phyloP scores from a whole-genome alignment of 2,329 filamentous ascomycete species.

The Xylariaceae sp. region DNA sequence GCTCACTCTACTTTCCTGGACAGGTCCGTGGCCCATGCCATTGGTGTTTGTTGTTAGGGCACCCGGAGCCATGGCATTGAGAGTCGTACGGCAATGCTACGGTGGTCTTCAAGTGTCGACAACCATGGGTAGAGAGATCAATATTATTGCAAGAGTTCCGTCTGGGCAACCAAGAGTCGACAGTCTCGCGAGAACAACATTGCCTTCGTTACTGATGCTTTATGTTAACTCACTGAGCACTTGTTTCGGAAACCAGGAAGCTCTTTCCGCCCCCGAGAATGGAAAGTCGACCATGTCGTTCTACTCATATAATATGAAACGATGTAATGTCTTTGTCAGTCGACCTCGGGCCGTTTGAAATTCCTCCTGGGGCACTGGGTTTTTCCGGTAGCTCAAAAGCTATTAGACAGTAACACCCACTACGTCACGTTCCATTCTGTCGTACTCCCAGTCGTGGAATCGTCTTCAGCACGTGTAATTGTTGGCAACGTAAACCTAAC shows the following conservation, averaged over 20 bases:
- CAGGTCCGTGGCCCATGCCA: constrained; percentile 22
- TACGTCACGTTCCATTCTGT: not conserved
- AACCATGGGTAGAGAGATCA: constrained; percentile 17
- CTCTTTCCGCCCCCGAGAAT: constrained; percentile 32
- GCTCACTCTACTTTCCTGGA: constrained; percentile 28
- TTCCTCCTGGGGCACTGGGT: not conserved
- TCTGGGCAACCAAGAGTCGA: not conserved
- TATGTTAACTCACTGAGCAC: constrained; percentile 12
- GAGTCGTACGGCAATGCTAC: constrained; percentile 21
- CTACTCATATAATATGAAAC: constrained; percentile 28
- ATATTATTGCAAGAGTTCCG: constrained; percentile 22
- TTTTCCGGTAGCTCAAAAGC: too few species aligned
- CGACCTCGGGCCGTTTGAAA: constrained; percentile 5
- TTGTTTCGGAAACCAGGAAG: constrained; percentile 28
- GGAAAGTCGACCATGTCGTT: constrained; percentile 25
- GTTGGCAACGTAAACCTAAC: too few species aligned
- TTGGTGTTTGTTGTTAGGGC: constrained; percentile 28
- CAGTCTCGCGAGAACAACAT: not conserved
- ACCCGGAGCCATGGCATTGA: constrained; percentile 30
- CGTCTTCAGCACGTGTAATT: too few species aligned
- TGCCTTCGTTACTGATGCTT: not conserved
- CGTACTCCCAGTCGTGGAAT: too few species aligned
- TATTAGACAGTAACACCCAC: not conserved
- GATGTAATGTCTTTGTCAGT: not conserved
- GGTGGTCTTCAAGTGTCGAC: constrained; percentile 15